These are phyloP conservation scores for Beauveria rudraprayagi DNA, from an alignment of 2,329 filamentous ascomycete genomes.

Conservation along the genomic window DNA sequence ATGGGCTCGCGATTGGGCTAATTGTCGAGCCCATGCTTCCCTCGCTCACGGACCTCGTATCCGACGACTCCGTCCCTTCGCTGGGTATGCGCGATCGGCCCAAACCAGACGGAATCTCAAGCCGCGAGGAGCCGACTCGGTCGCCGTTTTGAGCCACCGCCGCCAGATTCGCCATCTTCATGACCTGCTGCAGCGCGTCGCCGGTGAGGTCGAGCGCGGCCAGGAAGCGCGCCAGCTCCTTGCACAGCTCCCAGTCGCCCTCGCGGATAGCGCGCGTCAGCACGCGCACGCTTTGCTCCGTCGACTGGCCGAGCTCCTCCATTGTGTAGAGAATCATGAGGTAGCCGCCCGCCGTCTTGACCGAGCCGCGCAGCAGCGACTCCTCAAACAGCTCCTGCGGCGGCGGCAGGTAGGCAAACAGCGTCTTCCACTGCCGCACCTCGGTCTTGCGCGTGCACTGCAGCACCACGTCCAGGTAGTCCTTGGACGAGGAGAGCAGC, in stretches of 20 bases:
- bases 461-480: constrained; percentile 90
- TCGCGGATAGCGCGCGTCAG: constrained; percentile 74
- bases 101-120: constrained; percentile 25
- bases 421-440: constrained; percentile 84
- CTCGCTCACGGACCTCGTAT: constrained; percentile 29
- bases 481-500: constrained; percentile 62
- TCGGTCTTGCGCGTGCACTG: constrained; percentile 98
- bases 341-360: constrained; percentile 95
- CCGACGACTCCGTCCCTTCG: constrained; percentile 29
- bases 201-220: constrained; percentile 87
- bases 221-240: constrained; percentile 88
- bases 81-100: constrained; percentile 25
- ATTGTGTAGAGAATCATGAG: constrained; percentile 87
- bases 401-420: constrained; percentile 86
- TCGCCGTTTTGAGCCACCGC: constrained; percentile 9
- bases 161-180: constrained; percentile 50
- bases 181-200: constrained; percentile 64
- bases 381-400: constrained; percentile 91
- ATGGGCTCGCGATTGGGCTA: constrained; percentile 17
- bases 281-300: constrained; percentile 72
- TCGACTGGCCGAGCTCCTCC: constrained; percentile 59
- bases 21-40: constrained; percentile 30
- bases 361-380: constrained; percentile 70
- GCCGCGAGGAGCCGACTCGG: constrained; percentile 10
- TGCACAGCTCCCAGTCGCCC: constrained; percentile 91